These are phyloP conservation scores for Cardamine chenopodiifolia DNA, from an alignment of 345 rosid genomes.

Conservation along the genomic window DNA sequence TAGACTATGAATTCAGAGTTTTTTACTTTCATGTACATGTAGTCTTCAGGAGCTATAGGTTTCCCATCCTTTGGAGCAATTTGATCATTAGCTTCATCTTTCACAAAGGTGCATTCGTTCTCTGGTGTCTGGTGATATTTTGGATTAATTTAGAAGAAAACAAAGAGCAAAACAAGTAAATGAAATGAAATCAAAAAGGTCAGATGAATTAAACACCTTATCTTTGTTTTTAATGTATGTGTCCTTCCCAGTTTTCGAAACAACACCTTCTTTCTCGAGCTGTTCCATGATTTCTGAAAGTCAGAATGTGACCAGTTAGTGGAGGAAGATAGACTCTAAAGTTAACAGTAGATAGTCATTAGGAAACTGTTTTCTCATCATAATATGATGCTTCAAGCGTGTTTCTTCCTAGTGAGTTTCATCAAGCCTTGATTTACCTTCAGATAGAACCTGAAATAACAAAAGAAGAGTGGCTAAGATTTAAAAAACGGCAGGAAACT, in stretches of 20 bases:
- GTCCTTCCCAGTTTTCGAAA: constrained; percentile 66
- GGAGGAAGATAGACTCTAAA: constrained; percentile 16
- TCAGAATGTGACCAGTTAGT: constrained; percentile 28
- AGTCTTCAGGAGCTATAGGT: constrained; percentile 54
- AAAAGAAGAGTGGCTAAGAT: constrained; percentile 20
- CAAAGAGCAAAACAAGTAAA: neutral
- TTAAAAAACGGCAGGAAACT: constrained; percentile 11
- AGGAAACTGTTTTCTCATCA: constrained; percentile 2
- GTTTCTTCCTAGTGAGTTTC: constrained; percentile 3
- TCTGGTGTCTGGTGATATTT: constrained; percentile 49
- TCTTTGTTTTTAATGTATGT: constrained; percentile 57
- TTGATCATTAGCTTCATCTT: constrained; percentile 68
- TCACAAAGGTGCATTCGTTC: constrained; percentile 63
- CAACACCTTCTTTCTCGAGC: constrained; percentile 66
- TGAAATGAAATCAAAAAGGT: constrained; percentile 2
- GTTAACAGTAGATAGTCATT: neutral
- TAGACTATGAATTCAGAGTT: constrained; percentile 2
- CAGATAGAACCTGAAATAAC: constrained; percentile 68
- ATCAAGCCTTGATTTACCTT: constrained; percentile 58
- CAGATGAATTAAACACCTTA: constrained; percentile 48
- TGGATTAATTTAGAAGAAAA: neutral
- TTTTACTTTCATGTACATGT: constrained; percentile 77
- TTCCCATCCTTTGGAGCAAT: constrained; percentile 42
- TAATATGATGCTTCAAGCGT: constrained; percentile 12
- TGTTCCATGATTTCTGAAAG: constrained; percentile 84